These are phyloP conservation scores for Senna siamea DNA, from an alignment of 306 rosid genomes.

Conservation along the genomic window DNA sequence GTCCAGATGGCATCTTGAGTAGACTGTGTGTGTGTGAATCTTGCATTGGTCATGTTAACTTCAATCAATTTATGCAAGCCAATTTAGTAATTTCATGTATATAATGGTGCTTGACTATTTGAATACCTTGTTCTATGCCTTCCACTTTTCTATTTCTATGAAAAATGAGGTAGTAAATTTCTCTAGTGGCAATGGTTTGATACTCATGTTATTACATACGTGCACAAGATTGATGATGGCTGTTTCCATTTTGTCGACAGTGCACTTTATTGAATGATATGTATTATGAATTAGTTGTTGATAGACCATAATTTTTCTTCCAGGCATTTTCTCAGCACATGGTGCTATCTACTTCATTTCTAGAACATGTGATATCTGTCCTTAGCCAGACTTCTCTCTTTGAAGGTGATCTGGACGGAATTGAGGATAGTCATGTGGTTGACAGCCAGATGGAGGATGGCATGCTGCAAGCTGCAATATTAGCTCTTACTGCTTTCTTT, in stretches of 20 bases:
- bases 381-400: conserved; percentile 71
- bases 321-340: conserved; percentile 96
- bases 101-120: background rate
- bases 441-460: conserved; percentile 72
- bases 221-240: background rate
- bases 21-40: too few species aligned
- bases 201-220: background rate
- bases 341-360: conserved; percentile 74
- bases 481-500: conserved; percentile 94
- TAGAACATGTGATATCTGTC: conserved; percentile 80
- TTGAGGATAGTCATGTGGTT: conserved; percentile 63
- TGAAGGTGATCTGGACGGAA: conserved; percentile 62
- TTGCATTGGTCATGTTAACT: too few species aligned
- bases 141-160: background rate
- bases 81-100: background rate
- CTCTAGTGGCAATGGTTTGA: background rate
- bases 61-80: too few species aligned
- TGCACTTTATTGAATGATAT: conserved; percentile 22
- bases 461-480: conserved; percentile 77
- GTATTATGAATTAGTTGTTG: conserved; percentile 5
- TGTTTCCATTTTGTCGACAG: conserved; percentile 7
- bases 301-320: conserved; percentile 22
- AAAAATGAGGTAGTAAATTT: background rate
- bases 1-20: too few species aligned
- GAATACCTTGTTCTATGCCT: background rate